Percentiles rank a stretch among this genome's conserved stretches.
Conservation (phyloP, 2,329 filamentous ascomycete genomes). For the Colletotrichum neosansevieriae region DNA sequence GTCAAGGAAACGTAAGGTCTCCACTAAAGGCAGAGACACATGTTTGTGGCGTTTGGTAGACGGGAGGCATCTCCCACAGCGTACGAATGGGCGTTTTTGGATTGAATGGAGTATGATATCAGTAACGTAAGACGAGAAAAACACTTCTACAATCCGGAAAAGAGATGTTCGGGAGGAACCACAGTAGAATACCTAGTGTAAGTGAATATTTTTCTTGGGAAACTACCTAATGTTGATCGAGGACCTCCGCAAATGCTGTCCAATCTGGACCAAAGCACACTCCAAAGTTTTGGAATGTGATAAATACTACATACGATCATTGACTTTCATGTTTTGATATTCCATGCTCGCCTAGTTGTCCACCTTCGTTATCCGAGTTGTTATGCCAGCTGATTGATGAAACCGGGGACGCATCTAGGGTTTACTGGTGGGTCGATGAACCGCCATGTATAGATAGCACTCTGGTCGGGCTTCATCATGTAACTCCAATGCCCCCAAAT, state of each 20-base stretch:
- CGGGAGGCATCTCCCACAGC: background rate
- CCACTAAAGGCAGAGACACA: background rate
- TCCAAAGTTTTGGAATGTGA: constrained; percentile 36
- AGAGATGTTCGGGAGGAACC: background rate
- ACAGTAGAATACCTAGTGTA: background rate
- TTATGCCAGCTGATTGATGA: background rate
- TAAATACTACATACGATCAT: constrained; percentile 40
- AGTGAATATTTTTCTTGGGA: constrained; percentile 12
- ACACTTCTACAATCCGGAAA: background rate
- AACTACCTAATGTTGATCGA: constrained; percentile 39
- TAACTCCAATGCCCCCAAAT: constrained; percentile 27
- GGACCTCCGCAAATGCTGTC: constrained; percentile 39
- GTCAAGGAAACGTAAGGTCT: constrained; percentile 13
- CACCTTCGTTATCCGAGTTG: constrained; percentile 1
- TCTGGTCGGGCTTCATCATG: constrained; percentile 31
- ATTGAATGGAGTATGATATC: too few species aligned
- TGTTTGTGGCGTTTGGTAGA: constrained; percentile 21
- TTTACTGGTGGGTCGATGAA: constrained; percentile 20
- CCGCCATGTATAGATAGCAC: constrained; percentile 36
- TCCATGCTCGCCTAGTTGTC: constrained; percentile 26
- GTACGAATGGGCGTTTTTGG: constrained; percentile 6
- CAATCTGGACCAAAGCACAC: constrained; percentile 35
- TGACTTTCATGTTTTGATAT: constrained; percentile 37
- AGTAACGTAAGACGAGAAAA: background rate
- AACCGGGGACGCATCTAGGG: constrained; percentile 17